Evolutionary conservation across 2,329 filamentous ascomycete species (phyloP).

Genomic region (Colletotrichum tropicale): DNA sequence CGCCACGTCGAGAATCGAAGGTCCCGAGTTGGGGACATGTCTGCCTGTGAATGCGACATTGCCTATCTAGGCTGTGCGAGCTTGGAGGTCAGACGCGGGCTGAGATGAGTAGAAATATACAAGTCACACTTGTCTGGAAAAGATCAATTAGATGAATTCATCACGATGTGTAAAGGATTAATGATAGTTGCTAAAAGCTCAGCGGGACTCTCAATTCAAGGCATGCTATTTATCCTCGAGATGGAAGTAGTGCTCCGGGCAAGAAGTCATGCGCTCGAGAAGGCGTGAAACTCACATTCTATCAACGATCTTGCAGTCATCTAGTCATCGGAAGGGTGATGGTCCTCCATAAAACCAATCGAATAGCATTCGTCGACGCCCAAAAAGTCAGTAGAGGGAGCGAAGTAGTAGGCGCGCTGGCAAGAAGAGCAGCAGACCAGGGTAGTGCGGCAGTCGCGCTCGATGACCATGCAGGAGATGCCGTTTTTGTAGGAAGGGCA

Average conservation of each 20-base stretch:
- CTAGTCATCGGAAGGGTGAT: neutral
- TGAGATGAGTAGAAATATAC: neutral
- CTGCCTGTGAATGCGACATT: slow-evolving; percentile 3
- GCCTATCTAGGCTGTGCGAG: neutral
- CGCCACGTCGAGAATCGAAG: slow-evolving; percentile 7
- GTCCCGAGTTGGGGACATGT: neutral
- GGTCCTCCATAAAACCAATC: neutral
- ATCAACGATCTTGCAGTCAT: rapidly evolving
- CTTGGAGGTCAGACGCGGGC: neutral
- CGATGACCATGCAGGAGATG: neutral
- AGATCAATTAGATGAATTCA: neutral
- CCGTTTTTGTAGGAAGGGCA: slow-evolving; percentile 4
- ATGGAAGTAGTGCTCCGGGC: rapidly evolving
- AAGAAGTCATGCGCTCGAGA: rapidly evolving
- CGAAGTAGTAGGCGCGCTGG: neutral
- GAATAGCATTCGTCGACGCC: neutral
- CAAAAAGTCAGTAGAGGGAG: neutral
- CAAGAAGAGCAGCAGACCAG: slow-evolving; percentile 4
- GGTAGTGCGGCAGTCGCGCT: slow-evolving; percentile 4
- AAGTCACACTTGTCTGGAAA: neutral
- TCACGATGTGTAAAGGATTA: neutral
- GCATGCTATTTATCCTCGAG: neutral
- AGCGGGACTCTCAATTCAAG: neutral
- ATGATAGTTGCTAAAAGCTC: neutral
- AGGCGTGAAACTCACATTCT: neutral